Percentiles rank a stretch among this genome's conserved stretches.
These are phyloP conservation scores for Microthlaspi erraticum DNA, from an alignment of 345 rosid species.

Conservation along the genomic window DNA sequence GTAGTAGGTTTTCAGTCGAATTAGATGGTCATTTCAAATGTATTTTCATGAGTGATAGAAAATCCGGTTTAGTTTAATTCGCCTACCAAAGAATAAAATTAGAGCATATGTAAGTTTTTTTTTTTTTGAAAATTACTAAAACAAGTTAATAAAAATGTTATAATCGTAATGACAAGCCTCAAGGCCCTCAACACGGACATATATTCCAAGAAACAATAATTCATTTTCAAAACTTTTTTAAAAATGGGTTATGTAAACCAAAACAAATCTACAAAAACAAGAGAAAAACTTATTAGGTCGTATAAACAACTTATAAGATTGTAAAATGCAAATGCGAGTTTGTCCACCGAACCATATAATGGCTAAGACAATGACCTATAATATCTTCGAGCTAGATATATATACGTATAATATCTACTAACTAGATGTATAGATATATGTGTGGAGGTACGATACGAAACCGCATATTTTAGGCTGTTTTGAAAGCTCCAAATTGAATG, in stretches of 20 bases:
- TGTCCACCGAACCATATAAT: slow-evolving; percentile 4
- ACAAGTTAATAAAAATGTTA: background rate
- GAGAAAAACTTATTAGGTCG: background rate
- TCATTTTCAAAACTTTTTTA: background rate
- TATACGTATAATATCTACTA: background rate
- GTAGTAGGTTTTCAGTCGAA: background rate
- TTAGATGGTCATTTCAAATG: background rate
- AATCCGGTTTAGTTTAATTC: too few species aligned
- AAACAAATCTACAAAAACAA: background rate
- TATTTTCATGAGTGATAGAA: background rate
- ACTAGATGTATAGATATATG: background rate
- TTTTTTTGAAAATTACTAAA: background rate
- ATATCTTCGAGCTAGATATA: slow-evolving; percentile 4
- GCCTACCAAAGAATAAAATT: too few species aligned
- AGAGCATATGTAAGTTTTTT: background rate
- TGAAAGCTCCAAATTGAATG: slow-evolving; percentile 28
- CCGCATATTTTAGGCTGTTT: slow-evolving; percentile 26
- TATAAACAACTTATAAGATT: background rate
- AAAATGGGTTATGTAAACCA: background rate
- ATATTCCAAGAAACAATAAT: background rate
- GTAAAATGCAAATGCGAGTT: background rate
- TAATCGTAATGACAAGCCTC: background rate
- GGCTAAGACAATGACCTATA: slow-evolving; percentile 20
- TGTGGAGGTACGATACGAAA: slow-evolving; percentile 27
- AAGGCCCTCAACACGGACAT: background rate